Evolutionary conservation across 2,329 filamentous ascomycete genomes (phyloP), one percentile per base, ranked within the genome.

Genomic region (Ilyonectria robusta): DNA sequence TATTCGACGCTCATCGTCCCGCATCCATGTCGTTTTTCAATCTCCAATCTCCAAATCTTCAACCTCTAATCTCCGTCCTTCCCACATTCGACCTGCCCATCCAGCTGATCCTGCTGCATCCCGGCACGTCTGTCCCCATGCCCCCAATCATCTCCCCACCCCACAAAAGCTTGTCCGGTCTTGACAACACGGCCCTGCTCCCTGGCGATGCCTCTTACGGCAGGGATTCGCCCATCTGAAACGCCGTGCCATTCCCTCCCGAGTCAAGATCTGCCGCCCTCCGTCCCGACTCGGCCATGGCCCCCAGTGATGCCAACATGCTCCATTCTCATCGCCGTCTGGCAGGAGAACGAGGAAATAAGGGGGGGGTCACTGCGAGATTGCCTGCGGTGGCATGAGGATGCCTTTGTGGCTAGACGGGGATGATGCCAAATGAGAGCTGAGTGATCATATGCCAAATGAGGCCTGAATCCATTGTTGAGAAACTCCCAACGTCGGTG

Each of bases 81-180:
- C 21, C 37, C 54, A 53, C 59, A 51, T 42, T 40, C 23, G 44
- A 40, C 66, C 21, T 54, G 31, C 64, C 33, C 40, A 40, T 46
- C 37, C 40, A 29, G 23, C 31, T 33, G 56, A 23, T 19, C 64
- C 64, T 33, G 59, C 62, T 67, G 66, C 61, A 70, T 70, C 69
- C 61, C 50, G 47, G 59, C 58, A 64, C 59, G 47, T 53, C 55
- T 31, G 15, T 53, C 58, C 29, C 69, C 61, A 65, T 55, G 19
- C 66, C 67, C 67, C 59, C 59, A 68, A 66, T 67, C 67, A 63
- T 50, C 59, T 11, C 67, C 66, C 69, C 68, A 69, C 73, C 72
- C 77, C 73, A 77, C 75, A 80, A 81, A 42, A 81, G 79, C 79
- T 80, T 81, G 78, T 81, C 78, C 73, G 44, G 77, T 76, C 78